Evolutionary conservation across 2,329 filamentous ascomycete species (phyloP), one percentile per base, ranked within the genome.

Genomic region (Fusarium chlamydosporum): DNA sequence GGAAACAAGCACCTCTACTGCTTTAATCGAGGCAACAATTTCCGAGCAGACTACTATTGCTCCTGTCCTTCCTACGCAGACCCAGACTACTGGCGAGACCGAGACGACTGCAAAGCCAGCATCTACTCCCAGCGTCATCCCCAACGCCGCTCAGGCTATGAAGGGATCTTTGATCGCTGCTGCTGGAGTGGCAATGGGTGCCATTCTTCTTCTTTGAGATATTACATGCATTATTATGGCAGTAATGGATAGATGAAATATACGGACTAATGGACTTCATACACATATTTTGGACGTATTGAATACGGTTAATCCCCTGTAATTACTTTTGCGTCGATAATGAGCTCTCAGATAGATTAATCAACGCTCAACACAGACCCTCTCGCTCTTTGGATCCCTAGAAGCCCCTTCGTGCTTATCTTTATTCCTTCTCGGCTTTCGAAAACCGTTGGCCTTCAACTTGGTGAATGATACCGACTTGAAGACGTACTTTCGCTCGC

Each of bases 401-500:
- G 33, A 6, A 10, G 26, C 16, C 15, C 35, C 7, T 29, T 11
- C 20, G 26, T 23, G 56, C 29, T 9, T 33, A 20, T 15, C 29
- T 16, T 6, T 20, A 13, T 7, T 56, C 12, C 18, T 46, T 6
- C 13, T 48, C n/a, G 47, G 2, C 7, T 23, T 66, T 4, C 11
- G n/a, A 16, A 63, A 18, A 2, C 18, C 20, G 2, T 15, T 16
- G 18, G 27, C 34, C 4, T 33, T 51, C 31, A 55, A 11, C 13
- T 45, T 58, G 15, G 75, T 65, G 27, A 83, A 68, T 1, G 60
- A 68, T 7, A 68, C 65, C 2, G 61, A 75, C 56, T 83, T 81
- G 74, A 85, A 86, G 69, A 83, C 84, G 75, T 78, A 86, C 48
- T 84, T 78, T 57, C 80, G 77, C 67, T 82, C 74, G 12, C 84